phyloP scores from a whole-genome alignment of 257 asterid species.

The Eustoma russellianum region DNA sequence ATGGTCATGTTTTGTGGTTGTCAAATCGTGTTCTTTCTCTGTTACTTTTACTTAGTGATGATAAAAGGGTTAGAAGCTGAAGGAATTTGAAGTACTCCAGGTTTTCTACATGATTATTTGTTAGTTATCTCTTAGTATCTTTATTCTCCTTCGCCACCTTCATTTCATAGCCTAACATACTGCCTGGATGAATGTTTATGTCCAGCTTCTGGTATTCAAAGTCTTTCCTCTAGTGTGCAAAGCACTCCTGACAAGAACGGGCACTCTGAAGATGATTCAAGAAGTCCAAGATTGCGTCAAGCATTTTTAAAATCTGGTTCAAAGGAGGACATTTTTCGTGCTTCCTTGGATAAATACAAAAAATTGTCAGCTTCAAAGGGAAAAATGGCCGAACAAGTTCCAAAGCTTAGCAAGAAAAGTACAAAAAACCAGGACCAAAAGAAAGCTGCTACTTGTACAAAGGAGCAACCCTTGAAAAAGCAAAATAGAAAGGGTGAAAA shows the following conservation, averaged over 20 bases:
- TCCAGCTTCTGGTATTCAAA: conserved; percentile 31
- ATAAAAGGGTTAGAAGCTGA: too few species aligned
- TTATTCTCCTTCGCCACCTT: not conserved
- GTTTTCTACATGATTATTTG: not conserved
- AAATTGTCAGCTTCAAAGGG: conserved; percentile 23
- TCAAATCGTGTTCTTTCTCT: too few species aligned
- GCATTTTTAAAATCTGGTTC: conserved; percentile 23
- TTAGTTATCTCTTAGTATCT: not conserved
- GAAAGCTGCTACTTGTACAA: conserved; percentile 44
- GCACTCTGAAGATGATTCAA: conserved; percentile 18
- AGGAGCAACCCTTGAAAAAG: conserved; percentile 53
- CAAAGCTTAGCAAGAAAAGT: conserved; percentile 38
- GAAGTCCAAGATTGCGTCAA: conserved; percentile 18
- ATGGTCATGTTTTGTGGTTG: too few species aligned
- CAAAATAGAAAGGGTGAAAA: conserved; percentile 58
- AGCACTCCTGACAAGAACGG: conserved; percentile 26
- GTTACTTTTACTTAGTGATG: too few species aligned
- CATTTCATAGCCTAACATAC: not conserved
- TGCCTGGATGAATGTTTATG: not conserved
- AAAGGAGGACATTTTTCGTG: conserved; percentile 20
- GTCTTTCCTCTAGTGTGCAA: conserved; percentile 25
- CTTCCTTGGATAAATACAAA: conserved; percentile 24
- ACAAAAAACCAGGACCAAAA: conserved; percentile 44
- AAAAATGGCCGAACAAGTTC: conserved; percentile 55
- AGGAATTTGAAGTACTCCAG: too few species aligned